These are phyloP conservation scores for Polytolypa hystricis DNA, from an alignment of 2,329 filamentous ascomycete species.

Conservation along the genomic window DNA sequence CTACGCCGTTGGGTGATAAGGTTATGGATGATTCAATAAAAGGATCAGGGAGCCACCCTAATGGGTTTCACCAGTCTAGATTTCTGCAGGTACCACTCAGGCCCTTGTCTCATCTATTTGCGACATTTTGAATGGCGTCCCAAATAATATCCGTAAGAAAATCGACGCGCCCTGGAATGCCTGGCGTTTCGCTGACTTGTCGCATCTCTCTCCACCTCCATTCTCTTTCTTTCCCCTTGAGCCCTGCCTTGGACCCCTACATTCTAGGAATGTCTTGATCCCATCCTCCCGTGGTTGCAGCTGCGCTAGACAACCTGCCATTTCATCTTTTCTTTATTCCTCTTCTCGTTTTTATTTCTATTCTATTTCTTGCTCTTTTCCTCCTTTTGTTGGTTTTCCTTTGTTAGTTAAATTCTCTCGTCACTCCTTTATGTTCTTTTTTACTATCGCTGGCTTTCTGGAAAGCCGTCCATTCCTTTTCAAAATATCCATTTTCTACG, in stretches of 20 bases:
- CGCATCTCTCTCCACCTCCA: not conserved
- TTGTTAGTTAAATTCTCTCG: not conserved
- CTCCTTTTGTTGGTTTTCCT: constrained; percentile 7
- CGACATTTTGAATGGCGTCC: constrained; percentile 1
- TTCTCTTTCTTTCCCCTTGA: too few relatives aligned
- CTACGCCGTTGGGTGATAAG: too few relatives aligned
- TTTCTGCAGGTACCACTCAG: constrained; percentile 1
- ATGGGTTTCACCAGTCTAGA: constrained; percentile 6
- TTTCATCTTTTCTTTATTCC: constrained; percentile 6
- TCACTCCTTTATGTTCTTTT: constrained; percentile 3
- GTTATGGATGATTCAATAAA: too few relatives aligned
- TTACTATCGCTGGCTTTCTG: constrained; percentile 21
- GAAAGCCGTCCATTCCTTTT: constrained; percentile 30
- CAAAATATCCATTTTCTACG: not conserved
- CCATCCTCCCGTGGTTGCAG: not conserved
- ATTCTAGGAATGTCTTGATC: not conserved
- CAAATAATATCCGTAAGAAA: too few relatives aligned
- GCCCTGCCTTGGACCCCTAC: not conserved
- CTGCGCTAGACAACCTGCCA: not conserved
- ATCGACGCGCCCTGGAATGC: too few relatives aligned
- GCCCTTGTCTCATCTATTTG: constrained; percentile 1
- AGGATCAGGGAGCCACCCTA: not conserved
- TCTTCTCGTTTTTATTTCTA: constrained; percentile 10
- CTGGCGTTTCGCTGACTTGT: not conserved
- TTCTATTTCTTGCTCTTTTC: constrained; percentile 9